Base-by-base conservation (phyloP, 176 grass and related monocot species). In the Aegilops bicornis region DNA sequence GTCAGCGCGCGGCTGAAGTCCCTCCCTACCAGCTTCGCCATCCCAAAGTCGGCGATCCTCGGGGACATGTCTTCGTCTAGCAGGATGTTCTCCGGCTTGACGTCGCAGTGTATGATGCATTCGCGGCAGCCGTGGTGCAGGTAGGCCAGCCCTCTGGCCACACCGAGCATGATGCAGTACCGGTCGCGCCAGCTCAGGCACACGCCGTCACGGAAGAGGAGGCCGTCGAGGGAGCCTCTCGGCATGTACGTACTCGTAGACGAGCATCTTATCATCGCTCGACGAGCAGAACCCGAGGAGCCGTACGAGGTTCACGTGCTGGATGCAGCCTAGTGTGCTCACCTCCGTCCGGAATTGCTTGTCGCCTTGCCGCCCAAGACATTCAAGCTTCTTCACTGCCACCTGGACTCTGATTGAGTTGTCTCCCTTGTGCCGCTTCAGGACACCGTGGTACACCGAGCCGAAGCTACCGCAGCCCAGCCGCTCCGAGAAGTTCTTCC, bases 71-170 rank as follows among this genome's bases (percentile, higher is more conserved):
- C 50, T 5, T 73, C 84, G 7, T 87, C 85, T 1, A 90, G 75
- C 24, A 90, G 67, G 67, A 87, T 90, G 85, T 87, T 90, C 80
- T 90, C 89, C 5, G 89, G 84, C 58, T 90, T 90, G 80, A 90
- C 36, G 75, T 90, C 89, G 25, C 84, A 90, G 45, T 90, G 84
- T 73, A 90, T 87, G 84, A 90, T 90, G 84, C 89, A 83, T 7
- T 87, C 89, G 2, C 79, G 73, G 84, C 84, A 90, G 45, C 45
- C 45, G 1, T 0, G 45, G 45, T 47, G 45, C 45, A 47, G 3
- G 77, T 79, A 79, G n/a, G 58, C 77, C 1, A 79, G 58, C 35
- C 58, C 77, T 13, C 58, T 25, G 0, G 77, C 77, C 13, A 79
- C 59, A 19, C 76, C 76, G 20, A 78, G 1, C 76, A 78, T 78